Base-by-base conservation (phyloP, 169 alveolate genomes). In the Plasmodium inui region DNA sequence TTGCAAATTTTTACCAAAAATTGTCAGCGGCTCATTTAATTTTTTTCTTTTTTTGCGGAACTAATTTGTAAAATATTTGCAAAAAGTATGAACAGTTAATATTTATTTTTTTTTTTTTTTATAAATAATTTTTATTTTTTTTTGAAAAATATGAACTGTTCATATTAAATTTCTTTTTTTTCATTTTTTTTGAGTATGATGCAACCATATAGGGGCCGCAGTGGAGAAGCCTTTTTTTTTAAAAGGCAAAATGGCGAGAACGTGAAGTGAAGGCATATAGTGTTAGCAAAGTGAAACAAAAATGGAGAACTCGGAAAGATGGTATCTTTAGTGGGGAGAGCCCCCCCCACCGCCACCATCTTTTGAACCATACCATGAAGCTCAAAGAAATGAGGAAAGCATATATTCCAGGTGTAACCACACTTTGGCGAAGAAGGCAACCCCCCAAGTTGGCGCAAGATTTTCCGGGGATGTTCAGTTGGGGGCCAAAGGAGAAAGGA, bases 91-190 rank as follows among this genome's bases (percentile, higher is more conserved):
- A 67, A 67, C 37, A 26, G 76, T 67, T 67, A 19, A 67, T 67
- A 26, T 67, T 61, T 7, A 19, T 19, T 61, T 67, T 67, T 67
- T 67, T 67, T 67, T 28, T 67, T 67, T 67, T 67, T 67, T 22
- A 28, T 67, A 67, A 67, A 67, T 67, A 67, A 50, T 50, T 67
- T 67, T 5, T 67, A 67, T 67, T 26, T 67, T 67, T 61, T 67
- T 67, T 67, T 67, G 76, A 67, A 67, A 67, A 67, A 67, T 26
- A 67, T 67, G 76, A 67, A 67, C 17, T 67, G 76, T 67, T 67
- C 76, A 67, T 67, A 26, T 67, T 67, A 67, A 26, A 22, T 67
- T 67, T 67, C 22, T 67, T 19, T 17, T 67, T 67, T 67, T 55
- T 55, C 22, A 17, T 55, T 55, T 67, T 67, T 67, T 26, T 67